These are phyloP conservation scores for Mytilinidion resinicola DNA, from an alignment of 495 filamentous ascomycete genomes.

Conservation along the genomic window DNA sequence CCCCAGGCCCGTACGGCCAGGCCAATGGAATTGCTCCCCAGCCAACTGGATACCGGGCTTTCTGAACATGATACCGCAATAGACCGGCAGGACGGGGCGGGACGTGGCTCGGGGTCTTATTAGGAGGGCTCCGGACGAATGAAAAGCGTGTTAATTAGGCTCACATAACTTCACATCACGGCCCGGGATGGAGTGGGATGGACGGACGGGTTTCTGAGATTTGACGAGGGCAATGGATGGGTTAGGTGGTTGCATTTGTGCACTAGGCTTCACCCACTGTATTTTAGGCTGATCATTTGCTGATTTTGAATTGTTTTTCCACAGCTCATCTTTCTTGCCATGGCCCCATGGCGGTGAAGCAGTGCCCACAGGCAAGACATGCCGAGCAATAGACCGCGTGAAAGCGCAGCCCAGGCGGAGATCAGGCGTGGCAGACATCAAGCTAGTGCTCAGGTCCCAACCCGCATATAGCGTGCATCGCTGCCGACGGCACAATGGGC, in stretches of 20 bases:
- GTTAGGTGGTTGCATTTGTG: slow-evolving; percentile 3
- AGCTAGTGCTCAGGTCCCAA: too few species aligned
- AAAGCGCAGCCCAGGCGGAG: too few species aligned
- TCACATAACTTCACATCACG: background rate
- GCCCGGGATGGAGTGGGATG: background rate
- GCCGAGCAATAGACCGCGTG: too few species aligned
- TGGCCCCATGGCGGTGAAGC: background rate
- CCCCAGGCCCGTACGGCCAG: slow-evolving; percentile 36
- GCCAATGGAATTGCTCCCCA: slow-evolving; percentile 39
- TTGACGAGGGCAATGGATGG: slow-evolving; percentile 2
- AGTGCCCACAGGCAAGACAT: background rate
- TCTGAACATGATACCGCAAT: slow-evolving; percentile 18
- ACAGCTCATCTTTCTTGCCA: background rate
- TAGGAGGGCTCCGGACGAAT: background rate
- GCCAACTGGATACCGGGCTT: slow-evolving; percentile 37
- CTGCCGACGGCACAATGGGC: too few species aligned
- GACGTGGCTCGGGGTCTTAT: background rate
- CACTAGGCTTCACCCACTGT: background rate
- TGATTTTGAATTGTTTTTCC: background rate
- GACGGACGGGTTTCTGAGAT: slow-evolving; percentile 1
- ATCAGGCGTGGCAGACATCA: too few species aligned
- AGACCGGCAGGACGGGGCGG: background rate
- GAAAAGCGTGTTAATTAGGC: background rate
- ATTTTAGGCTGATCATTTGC: slow-evolving; percentile 2
- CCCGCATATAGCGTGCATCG: too few species aligned